Evolutionary conservation across 2,329 filamentous ascomycete species (phyloP), one percentile per base, ranked within the genome.

Genomic region (Corynespora cassiicola): DNA sequence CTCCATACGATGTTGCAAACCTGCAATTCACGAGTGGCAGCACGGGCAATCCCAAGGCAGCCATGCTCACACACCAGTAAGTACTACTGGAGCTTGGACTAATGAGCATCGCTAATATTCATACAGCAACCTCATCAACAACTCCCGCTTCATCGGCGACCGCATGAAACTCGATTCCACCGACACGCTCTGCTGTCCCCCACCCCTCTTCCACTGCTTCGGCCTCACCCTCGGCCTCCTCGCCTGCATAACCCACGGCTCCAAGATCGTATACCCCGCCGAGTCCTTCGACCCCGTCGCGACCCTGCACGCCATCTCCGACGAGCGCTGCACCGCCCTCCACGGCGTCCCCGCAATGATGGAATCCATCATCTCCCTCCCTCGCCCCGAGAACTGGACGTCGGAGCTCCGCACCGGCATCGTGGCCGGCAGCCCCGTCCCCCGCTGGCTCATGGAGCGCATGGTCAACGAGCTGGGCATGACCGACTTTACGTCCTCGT

Each of bases 331-430:
- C 63, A 92, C 88, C 0, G 88, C 85, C 0, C 75, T 92, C 0
- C 87, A 91, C 60, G 88, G 88, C 21, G 88, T 92, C 0, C 88
- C 88, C 0, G 87, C 88, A 39, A 92, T 92, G 88, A 90, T 90
- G 65, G 86, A 90, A 60, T 83, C 84, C 0, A 74, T 80, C 7
- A 71, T 81, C 39, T 67, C 67, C 24, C 56, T 77, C 2, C 71
- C 72, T n/a, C 71, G 75, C 38, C 76, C 76, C 1, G 49, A 54
- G 3, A 61, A 68, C 11, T 80, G 78, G 53, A 52, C 43, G 2
- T 60, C 54, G 5, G 28, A 56, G 14, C 75, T 91, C 12, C 77
- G 88, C 21, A 91, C 87, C 0, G 88, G 88, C 6, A 90, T 90
- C 55, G 86, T 90, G 28, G 88, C 88, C 0, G 88, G 88, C 0